Percentiles rank a stretch among this genome's conserved stretches.
phyloP scores from a whole-genome alignment of 2,329 filamentous ascomycete species.

The Fusarium luffae region DNA sequence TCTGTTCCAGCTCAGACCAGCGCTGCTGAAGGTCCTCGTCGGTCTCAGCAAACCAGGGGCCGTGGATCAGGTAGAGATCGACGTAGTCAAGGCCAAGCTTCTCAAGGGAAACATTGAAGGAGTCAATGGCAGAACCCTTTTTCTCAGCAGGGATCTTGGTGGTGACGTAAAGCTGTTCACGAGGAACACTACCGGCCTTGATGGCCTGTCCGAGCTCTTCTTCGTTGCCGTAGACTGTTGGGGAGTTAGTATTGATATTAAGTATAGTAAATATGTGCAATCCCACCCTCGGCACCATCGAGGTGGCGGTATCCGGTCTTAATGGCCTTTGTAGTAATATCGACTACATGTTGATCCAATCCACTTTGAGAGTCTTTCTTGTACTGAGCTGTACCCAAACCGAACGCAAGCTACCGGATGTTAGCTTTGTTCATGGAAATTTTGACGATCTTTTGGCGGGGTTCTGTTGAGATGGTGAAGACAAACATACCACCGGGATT shows the following conservation, averaged over 20 bases:
- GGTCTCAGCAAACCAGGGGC: conserved; percentile 63
- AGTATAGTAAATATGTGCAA: too few relatives aligned
- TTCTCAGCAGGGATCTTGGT: conserved; percentile 64
- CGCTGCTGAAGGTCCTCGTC: conserved; percentile 65
- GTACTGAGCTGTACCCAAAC: conserved; percentile 75
- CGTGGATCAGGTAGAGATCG: conserved; percentile 75
- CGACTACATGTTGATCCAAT: conserved; percentile 65
- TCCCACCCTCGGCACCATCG: conserved; percentile 76
- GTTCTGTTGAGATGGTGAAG: background rate
- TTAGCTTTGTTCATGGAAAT: conserved; percentile 1
- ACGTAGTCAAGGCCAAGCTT: conserved; percentile 77
- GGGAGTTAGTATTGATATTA: background rate
- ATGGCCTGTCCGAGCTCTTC: conserved; percentile 78
- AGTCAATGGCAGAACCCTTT: conserved; percentile 57
- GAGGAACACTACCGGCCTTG: conserved; percentile 71
- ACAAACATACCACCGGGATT: conserved; percentile 71
- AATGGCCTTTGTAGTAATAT: conserved; percentile 69
- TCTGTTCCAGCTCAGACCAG: conserved; percentile 72
- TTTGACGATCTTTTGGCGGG: background rate
- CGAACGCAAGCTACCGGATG: conserved; percentile 71
- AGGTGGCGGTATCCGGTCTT: conserved; percentile 77
- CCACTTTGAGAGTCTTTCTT: conserved; percentile 62
- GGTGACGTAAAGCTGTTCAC: conserved; percentile 75
- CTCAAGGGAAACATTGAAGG: conserved; percentile 69
- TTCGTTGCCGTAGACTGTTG: conserved; percentile 71